Percentiles rank a stretch among this genome's conserved stretches.
phyloP scores from a whole-genome alignment of 441 rosid species.

The Bocquillonia castaneifolia region DNA sequence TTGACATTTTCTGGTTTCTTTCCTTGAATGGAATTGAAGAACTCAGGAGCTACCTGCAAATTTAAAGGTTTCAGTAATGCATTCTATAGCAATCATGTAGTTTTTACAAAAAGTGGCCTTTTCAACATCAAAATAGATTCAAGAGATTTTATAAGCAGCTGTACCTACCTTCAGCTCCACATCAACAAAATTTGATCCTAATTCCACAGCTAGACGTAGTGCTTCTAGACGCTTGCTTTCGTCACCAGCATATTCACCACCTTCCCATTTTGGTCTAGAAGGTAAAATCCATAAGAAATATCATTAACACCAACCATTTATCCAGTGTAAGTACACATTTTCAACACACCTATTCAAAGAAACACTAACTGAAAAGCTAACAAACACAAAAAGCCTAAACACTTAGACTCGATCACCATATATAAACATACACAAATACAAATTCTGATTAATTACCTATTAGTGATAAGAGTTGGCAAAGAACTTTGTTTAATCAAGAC shows the following conservation, averaged over 20 bases:
- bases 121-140: not conserved
- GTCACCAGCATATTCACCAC: conserved; percentile 53
- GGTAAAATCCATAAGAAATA: conserved; percentile 13
- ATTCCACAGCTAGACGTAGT: conserved; percentile 42
- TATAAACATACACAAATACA: not conserved
- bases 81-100: not conserved
- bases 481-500: conserved; percentile 40
- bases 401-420: not conserved
- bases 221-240: conserved; percentile 44
- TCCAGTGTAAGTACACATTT: not conserved
- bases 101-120: not conserved
- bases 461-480: conserved; percentile 55
- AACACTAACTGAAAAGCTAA: not conserved
- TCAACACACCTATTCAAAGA: not conserved
- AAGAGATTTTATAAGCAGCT: not conserved
- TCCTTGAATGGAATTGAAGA: conserved; percentile 54
- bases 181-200: conserved; percentile 53
- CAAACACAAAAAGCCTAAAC: not conserved
- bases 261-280: conserved; percentile 58
- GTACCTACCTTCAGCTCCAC: conserved; percentile 47
- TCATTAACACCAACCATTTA: not conserved
- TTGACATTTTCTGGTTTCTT: conserved; percentile 65
- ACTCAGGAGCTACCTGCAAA: conserved; percentile 71
- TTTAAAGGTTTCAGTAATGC: conserved; percentile 9
- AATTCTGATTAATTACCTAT: conserved; percentile 30